These are phyloP conservation scores for Venturiaceae sp. DNA, from an alignment of 2,329 filamentous ascomycete genomes.

Conservation along the genomic window DNA sequence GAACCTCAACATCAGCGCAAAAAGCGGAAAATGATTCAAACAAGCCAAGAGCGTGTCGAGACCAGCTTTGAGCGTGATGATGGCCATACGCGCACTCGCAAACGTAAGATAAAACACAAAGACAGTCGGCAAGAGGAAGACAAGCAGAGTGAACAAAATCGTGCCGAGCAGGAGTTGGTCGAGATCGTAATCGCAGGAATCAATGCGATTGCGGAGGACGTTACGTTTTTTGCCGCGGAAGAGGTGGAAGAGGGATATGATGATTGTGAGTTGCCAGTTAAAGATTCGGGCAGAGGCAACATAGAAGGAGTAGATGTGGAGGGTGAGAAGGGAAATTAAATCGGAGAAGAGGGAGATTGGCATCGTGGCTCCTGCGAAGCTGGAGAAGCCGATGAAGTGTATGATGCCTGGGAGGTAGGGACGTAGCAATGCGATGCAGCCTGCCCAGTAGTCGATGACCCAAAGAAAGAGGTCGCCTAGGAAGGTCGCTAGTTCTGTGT, in stretches of 20 bases:
- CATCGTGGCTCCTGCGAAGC: constrained; percentile 94
- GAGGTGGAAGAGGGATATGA: constrained; percentile 95
- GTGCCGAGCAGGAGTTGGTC: constrained; percentile 94
- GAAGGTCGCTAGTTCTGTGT: constrained; percentile 87
- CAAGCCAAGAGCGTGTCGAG: constrained; percentile 89
- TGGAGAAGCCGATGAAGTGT: constrained; percentile 87
- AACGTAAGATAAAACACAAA: constrained; percentile 97
- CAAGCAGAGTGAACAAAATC: constrained; percentile 89
- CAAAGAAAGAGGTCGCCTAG: constrained; percentile 92
- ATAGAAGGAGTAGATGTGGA: constrained; percentile 98
- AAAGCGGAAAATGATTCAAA: constrained; percentile 94
- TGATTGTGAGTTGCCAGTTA: constrained; percentile 96
- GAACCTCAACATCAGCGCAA: constrained; percentile 88
- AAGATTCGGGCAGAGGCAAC: constrained; percentile 94
- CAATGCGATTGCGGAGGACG: constrained; percentile 90
- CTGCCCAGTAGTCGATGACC: constrained; percentile 98
- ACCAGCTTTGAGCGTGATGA: constrained; percentile 83
- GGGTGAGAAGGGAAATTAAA: constrained; percentile 77
- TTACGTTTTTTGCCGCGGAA: constrained; percentile 98
- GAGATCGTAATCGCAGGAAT: constrained; percentile 96
- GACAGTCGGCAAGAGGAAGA: constrained; percentile 90
- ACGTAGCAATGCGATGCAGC: constrained; percentile 49
- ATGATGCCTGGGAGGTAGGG: constrained; percentile 79
- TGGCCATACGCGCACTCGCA: constrained; percentile 85
- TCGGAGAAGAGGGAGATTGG: constrained; percentile 94